A percentile compares a stretch with the other conserved stretches of the same genome.
These are phyloP conservation scores for Cucurbita ficifolia DNA, from an alignment of 306 rosid species.

Conservation along the genomic window DNA sequence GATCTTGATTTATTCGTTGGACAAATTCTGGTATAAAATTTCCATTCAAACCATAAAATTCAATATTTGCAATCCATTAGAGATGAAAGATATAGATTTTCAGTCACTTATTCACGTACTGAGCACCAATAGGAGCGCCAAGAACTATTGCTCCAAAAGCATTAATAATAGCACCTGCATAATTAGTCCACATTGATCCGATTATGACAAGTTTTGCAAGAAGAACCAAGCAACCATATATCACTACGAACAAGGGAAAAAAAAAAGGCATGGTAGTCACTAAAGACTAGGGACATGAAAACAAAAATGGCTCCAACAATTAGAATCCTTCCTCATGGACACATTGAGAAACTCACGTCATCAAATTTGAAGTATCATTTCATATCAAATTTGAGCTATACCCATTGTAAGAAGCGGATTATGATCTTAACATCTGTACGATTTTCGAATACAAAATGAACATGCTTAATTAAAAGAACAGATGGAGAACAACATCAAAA, in stretches of 20 bases:
- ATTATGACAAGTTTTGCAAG: background rate
- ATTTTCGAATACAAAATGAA: background rate
- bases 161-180: constrained; percentile 60
- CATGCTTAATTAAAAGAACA: background rate
- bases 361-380: background rate
- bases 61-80: constrained; percentile 2
- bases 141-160: constrained; percentile 71
- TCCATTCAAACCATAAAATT: constrained; percentile 21
- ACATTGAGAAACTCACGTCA: no score
- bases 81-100: constrained; percentile 9
- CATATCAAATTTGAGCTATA: background rate
- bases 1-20: background rate
- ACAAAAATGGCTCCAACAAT: background rate
- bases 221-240: background rate
- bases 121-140: constrained; percentile 70
- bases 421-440: background rate
- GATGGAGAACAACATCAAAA: background rate
- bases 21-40: background rate
- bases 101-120: constrained; percentile 45
- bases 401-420: background rate
- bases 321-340: background rate
- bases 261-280: background rate
- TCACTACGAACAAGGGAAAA: background rate
- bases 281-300: background rate
- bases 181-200: constrained; percentile 3